A percentile compares a stretch with the other conserved stretches of the same genome.
Conservation (phyloP, 805 yeast species). For the Candida parachauliodes region DNA sequence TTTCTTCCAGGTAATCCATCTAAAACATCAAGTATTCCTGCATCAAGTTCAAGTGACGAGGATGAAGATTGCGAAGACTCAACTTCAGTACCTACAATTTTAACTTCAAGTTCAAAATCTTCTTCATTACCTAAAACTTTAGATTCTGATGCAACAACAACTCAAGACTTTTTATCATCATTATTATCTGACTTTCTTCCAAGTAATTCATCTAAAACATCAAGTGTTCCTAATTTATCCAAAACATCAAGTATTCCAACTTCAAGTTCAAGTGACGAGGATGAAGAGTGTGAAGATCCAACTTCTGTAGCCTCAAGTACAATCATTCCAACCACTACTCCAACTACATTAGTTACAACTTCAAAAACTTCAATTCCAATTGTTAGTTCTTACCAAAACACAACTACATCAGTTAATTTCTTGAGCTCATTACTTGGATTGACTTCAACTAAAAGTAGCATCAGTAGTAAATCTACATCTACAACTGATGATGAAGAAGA, state of each 20-base stretch:
- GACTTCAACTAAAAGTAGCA: neutral
- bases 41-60: conserved; percentile 8
- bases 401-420: conserved; percentile 2
- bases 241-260: neutral
- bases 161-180: conserved; percentile 1
- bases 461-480: neutral
- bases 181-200: neutral
- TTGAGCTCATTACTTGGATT: conserved; percentile 6
- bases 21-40: neutral
- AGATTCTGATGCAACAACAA: neutral
- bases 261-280: conserved; percentile 10
- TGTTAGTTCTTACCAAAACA: neutral
- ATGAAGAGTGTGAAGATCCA: conserved; percentile 12
- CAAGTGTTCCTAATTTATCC: too few species aligned
- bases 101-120: neutral
- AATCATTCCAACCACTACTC: neutral
- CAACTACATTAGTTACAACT: neutral
- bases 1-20: neutral
- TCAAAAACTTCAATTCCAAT: neutral
- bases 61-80: conserved; percentile 11
- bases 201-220: neutral
- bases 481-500: conserved; percentile 4
- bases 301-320: conserved; percentile 6
- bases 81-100: neutral
- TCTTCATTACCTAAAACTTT: neutral